Evolutionary conservation across 78 protist genomes (phyloP).

Genomic region (Thecamonas trahens): DNA sequence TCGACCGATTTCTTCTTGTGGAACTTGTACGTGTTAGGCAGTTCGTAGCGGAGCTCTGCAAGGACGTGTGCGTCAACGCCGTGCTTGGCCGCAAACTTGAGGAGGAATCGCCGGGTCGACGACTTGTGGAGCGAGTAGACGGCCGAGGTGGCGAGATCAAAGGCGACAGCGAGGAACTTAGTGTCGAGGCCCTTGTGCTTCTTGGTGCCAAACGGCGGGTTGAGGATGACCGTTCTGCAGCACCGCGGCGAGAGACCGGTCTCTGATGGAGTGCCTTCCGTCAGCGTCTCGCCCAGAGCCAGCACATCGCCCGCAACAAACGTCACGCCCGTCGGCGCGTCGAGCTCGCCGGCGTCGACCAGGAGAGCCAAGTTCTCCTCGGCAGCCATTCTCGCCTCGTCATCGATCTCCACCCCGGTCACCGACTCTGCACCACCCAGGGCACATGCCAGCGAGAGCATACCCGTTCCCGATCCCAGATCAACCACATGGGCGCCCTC

Average conservation of each 20-base stretch:
- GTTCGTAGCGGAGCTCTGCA: slow-evolving; percentile 37
- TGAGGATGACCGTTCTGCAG: slow-evolving; percentile 58
- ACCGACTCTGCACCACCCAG: slow-evolving; percentile 31
- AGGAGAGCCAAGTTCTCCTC: not conserved
- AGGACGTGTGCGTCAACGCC: slow-evolving; percentile 19
- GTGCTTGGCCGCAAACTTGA: slow-evolving; percentile 1
- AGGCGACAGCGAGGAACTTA: slow-evolving; percentile 29
- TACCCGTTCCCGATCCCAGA: slow-evolving; percentile 54
- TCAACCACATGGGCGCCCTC: slow-evolving; percentile 37
- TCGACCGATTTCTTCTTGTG: slow-evolving; percentile 22
- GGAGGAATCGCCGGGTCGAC: slow-evolving; percentile 9
- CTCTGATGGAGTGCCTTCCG: not conserved
- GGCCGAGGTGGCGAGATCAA: slow-evolving; percentile 1
- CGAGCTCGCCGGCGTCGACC: slow-evolving; percentile 25
- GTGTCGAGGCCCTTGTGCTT: slow-evolving; percentile 42
- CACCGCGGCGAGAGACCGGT: slow-evolving; percentile 13
- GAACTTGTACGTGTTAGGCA: slow-evolving; percentile 28
- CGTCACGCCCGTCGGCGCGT: not conserved
- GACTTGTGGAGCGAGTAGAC: slow-evolving; percentile 42
- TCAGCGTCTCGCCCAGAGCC: not conserved
- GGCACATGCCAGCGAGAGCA: slow-evolving; percentile 36
- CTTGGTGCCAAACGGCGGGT: slow-evolving; percentile 76
- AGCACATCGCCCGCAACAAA: not conserved
- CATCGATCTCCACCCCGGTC: slow-evolving; percentile 48
- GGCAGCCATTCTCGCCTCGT: slow-evolving; percentile 39